Conservation (phyloP, 2,329 filamentous ascomycete species). For the Ophiostoma quercus region DNA sequence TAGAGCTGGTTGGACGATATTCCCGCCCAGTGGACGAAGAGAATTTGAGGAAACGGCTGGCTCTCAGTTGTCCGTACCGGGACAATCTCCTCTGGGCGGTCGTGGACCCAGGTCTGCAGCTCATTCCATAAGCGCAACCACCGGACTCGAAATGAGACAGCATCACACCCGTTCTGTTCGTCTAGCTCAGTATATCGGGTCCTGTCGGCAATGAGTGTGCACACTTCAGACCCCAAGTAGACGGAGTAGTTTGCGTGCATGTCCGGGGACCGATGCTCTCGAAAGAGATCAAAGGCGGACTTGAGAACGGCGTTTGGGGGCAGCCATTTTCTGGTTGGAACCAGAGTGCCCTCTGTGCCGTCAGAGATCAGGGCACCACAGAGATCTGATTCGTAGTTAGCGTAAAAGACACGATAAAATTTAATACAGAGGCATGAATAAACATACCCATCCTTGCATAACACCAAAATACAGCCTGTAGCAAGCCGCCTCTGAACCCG, state of each 20-base stretch:
- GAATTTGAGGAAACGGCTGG: slow-evolving; percentile 46
- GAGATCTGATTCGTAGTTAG: no score
- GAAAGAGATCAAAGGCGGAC: not conserved
- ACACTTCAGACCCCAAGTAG: slow-evolving; percentile 35
- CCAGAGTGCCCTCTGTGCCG: no score
- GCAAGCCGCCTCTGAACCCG: slow-evolving; percentile 47
- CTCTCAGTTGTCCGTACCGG: slow-evolving; percentile 22
- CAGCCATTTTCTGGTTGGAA: no score
- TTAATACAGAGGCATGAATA: slow-evolving; percentile 27
- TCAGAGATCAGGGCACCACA: no score
- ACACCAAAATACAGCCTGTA: slow-evolving; percentile 55
- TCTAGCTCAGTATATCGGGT: not conserved
- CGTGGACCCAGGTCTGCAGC: slow-evolving; percentile 44
- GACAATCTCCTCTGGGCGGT: slow-evolving; percentile 44
- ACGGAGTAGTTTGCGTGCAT: not conserved
- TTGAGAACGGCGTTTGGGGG: no score
- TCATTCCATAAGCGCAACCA: slow-evolving; percentile 48
- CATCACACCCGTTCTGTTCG: not conserved
- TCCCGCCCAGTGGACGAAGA: slow-evolving; percentile 50
- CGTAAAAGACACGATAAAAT: no score
- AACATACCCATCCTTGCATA: slow-evolving; percentile 56
- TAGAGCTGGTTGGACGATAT: slow-evolving; percentile 55
- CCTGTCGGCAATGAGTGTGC: no score
- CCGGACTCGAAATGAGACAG: slow-evolving; percentile 37
- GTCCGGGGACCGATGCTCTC: not conserved